A percentile compares a stretch with the other conserved stretches of the same genome.
Conservation (phyloP, 1,284 basidiomycete genomes). For the Pisolithus thermaeus region DNA sequence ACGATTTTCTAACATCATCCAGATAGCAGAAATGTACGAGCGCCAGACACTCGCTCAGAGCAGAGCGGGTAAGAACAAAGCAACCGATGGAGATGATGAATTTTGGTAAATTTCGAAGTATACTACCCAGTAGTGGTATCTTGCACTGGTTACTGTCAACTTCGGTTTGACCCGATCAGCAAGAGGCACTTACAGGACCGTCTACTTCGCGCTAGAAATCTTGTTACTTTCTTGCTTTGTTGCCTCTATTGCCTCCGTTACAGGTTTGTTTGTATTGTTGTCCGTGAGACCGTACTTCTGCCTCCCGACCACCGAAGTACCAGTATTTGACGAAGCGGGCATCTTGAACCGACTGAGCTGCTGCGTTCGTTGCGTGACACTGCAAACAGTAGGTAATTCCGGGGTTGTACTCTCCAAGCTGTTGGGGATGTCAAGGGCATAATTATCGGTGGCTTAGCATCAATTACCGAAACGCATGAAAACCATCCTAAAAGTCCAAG, state of each 20-base stretch:
- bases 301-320: slow-evolving; percentile 74
- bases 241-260: slow-evolving; percentile 45
- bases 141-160: neutral
- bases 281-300: slow-evolving; percentile 42
- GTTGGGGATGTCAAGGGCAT: slow-evolving; percentile 3
- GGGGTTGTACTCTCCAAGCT: slow-evolving; percentile 93
- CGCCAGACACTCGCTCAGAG: slow-evolving; percentile 78
- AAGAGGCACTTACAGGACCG: slow-evolving; percentile 1
- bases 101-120: slow-evolving; percentile 66
- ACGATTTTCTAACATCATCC: slow-evolving; percentile 16
- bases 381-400: slow-evolving; percentile 91
- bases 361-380: slow-evolving; percentile 88
- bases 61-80: slow-evolving; percentile 62
- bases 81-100: slow-evolving; percentile 70
- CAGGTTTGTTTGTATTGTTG: slow-evolving; percentile 35
- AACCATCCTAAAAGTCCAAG: slow-evolving; percentile 55
- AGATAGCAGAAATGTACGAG: slow-evolving; percentile 96
- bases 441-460: neutral
- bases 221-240: slow-evolving; percentile 37
- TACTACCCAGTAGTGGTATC: slow-evolving; percentile 2
- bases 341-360: slow-evolving; percentile 84
- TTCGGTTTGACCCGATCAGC: neutral
- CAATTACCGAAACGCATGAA: slow-evolving; percentile 90
- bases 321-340: slow-evolving; percentile 85
- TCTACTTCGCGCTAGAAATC: slow-evolving; percentile 25